Conservation (phyloP, 352 stramenopile species). For the Phytophthora rubi region DNA sequence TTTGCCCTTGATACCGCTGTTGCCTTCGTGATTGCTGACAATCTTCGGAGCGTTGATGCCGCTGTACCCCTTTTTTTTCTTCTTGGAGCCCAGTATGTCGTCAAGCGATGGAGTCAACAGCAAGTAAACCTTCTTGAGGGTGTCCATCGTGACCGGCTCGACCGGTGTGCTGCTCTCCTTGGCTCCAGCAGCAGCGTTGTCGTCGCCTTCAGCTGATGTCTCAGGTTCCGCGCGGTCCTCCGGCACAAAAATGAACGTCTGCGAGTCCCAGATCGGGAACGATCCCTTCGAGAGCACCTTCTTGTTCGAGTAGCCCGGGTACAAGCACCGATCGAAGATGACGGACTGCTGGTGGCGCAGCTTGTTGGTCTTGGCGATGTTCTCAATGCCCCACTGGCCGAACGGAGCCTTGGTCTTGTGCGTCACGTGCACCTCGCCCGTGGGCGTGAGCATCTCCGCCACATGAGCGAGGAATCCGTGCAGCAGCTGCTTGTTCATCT, state of each 20-base stretch:
- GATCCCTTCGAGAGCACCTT: constrained; percentile 96
- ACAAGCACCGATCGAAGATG: constrained; percentile 93
- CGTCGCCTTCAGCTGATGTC: constrained; percentile 9
- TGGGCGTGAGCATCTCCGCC: constrained; percentile 46
- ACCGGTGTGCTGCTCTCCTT: constrained; percentile 22
- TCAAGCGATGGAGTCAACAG: constrained; percentile 68
- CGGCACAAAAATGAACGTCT: constrained; percentile 93
- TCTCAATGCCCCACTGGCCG: constrained; percentile 86
- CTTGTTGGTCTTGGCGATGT: constrained; percentile 55
- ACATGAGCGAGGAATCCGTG: constrained; percentile 89
- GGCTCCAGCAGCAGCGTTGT: constrained; percentile 1
- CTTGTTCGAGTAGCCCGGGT: constrained; percentile 95
- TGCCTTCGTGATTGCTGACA: constrained; percentile 8
- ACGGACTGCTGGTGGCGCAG: constrained; percentile 76
- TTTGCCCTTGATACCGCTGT: background rate
- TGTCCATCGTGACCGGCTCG: constrained; percentile 57
- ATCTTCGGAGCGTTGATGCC: constrained; percentile 3
- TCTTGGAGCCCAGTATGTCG: constrained; percentile 58
- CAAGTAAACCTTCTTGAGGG: constrained; percentile 73
- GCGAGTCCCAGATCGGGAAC: constrained; percentile 97
- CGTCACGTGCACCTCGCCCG: constrained; percentile 93
- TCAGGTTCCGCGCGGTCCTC: constrained; percentile 28
- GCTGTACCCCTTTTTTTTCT: constrained; percentile 45
- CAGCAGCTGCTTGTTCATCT: constrained; percentile 94
- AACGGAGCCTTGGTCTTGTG: constrained; percentile 97